Conservation (phyloP, 1,139 yeast species). For the Geotrichum fermentans region DNA sequence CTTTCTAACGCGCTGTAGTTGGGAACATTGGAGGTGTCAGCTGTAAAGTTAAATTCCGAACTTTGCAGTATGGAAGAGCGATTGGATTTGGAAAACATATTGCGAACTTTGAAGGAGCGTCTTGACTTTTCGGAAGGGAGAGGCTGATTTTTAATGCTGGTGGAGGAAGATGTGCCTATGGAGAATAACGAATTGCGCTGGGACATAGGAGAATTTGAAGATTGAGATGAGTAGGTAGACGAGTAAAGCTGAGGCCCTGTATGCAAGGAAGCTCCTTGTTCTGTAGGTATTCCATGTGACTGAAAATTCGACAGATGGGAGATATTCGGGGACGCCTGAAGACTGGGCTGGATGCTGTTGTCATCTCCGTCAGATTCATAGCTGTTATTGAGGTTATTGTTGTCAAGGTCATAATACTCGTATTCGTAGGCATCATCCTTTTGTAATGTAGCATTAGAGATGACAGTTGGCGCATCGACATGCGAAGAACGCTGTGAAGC, state of each 20-base stretch:
- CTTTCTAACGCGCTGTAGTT: not conserved
- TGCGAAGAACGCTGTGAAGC: no score
- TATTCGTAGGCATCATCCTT: not conserved
- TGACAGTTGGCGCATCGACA: no score
- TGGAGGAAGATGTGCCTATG: not conserved
- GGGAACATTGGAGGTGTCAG: not conserved
- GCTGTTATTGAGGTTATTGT: not conserved
- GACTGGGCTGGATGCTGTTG: slow-evolving; percentile 1
- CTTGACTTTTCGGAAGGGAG: not conserved
- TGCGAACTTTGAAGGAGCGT: slow-evolving; percentile 2
- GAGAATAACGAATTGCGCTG: not conserved
- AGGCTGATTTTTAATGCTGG: not conserved
- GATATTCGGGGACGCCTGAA: not conserved
- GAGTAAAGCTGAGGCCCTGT: not conserved
- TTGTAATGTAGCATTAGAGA: no score
- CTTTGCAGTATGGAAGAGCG: not conserved
- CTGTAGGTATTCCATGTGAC: not conserved
- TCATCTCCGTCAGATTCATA: not conserved
- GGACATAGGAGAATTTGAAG: slow-evolving; percentile 2
- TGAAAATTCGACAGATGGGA: not conserved
- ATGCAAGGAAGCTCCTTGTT: not conserved
- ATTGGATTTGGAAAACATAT: slow-evolving; percentile 1
- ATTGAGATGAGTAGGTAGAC: not conserved
- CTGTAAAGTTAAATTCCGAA: not conserved
- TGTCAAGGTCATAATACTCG: not conserved